These are phyloP conservation scores for Amanita brunnescens DNA, from an alignment of 768 basidiomycete species.

Conservation along the genomic window DNA sequence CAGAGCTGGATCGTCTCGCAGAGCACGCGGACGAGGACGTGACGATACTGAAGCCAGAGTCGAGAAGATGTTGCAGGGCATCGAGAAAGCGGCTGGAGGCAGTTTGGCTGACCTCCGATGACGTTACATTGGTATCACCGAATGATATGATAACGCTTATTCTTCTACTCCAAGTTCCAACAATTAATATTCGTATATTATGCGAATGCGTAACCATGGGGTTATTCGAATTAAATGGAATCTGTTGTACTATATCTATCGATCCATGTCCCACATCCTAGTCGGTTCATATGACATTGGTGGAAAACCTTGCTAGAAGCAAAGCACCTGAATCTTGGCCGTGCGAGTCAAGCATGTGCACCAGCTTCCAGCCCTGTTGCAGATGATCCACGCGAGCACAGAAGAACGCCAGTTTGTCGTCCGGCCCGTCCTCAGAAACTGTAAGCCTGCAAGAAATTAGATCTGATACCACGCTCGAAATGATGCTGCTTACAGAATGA, in stretches of 20 bases:
- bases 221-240: neutral
- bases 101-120: slow-evolving; percentile 34
- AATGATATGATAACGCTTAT: too few species aligned
- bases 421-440: slow-evolving; percentile 31
- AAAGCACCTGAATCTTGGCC: slow-evolving; percentile 42
- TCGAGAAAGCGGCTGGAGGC: slow-evolving; percentile 60
- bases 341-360: slow-evolving; percentile 40
- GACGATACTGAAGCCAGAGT: slow-evolving; percentile 28
- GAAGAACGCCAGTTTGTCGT: slow-evolving; percentile 41
- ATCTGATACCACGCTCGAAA: neutral
- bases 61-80: slow-evolving; percentile 41
- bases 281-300: neutral
- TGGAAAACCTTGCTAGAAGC: slow-evolving; percentile 20
- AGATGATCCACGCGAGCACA: slow-evolving; percentile 42
- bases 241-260: neutral
- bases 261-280: neutral
- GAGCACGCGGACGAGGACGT: slow-evolving; percentile 11
- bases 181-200: neutral
- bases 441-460: slow-evolving; percentile 19
- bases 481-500: slow-evolving; percentile 28
- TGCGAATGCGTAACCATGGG: neutral
- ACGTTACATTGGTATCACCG: slow-evolving; percentile 3
- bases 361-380: slow-evolving; percentile 37
- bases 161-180: too few species aligned
- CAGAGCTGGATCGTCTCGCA: slow-evolving; percentile 16